Conservation (phyloP, 78 protist genomes). For the Dictyostelium citrinum region DNA sequence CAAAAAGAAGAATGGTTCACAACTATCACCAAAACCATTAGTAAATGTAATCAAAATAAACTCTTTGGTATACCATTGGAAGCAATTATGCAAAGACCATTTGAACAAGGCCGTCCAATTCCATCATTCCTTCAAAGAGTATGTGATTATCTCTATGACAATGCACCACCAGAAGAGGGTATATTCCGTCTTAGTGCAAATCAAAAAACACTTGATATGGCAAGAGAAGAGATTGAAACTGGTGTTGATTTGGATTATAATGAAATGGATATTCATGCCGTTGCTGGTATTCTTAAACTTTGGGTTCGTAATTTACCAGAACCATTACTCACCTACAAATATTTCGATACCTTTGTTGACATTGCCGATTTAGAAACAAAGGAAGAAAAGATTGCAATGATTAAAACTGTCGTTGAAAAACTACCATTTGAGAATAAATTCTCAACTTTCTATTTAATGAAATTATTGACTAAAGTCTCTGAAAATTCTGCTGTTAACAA, state of each 20-base stretch:
- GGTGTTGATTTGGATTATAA: conserved; percentile 65
- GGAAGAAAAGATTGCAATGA: not conserved
- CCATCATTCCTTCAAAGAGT: conserved; percentile 60
- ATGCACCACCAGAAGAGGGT: conserved; percentile 68
- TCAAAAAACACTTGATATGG: conserved; percentile 34
- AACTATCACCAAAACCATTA: conserved; percentile 13
- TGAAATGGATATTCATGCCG: conserved; percentile 71
- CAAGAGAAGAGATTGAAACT: conserved; percentile 64
- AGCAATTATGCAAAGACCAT: conserved; percentile 1
- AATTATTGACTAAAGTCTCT: conserved; percentile 54
- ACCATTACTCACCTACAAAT: conserved; percentile 66
- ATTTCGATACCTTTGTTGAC: conserved; percentile 57
- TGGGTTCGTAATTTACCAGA: conserved; percentile 87
- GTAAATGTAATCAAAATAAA: conserved; percentile 58
- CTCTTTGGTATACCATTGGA: conserved; percentile 50
- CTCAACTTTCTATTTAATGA: conserved; percentile 54
- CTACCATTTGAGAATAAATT: conserved; percentile 36
- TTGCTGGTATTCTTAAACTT: conserved; percentile 77
- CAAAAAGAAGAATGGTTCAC: conserved; percentile 55
- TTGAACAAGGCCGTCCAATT: conserved; percentile 41
- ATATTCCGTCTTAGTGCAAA: conserved; percentile 80
- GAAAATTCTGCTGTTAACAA: conserved; percentile 55
- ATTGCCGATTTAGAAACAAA: conserved; percentile 48
- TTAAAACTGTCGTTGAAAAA: not conserved
- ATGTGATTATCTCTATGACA: conserved; percentile 34